Evolutionary conservation across 305 asterid species (phyloP), one percentile per base, ranked within the genome.

Genomic region (Ajuga reptans): DNA sequence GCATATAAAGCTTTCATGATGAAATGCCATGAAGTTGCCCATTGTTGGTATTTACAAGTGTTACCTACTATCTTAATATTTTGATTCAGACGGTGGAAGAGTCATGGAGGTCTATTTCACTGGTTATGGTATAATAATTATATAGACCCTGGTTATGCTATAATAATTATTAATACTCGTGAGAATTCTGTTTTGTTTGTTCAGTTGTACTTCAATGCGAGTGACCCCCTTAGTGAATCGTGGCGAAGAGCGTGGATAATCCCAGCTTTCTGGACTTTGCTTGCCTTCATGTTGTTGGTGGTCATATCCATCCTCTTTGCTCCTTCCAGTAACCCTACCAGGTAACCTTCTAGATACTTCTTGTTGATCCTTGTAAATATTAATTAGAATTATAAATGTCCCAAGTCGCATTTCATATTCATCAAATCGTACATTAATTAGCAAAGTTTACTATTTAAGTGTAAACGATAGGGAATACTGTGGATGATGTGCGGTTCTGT

Each of bases 161-260:
- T 39, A 61, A 50, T 71, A 12, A 70, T 55, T 68, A 54, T 47
- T 42, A 45, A 55, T 68, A 63, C 45, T 58, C 34, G 64, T 47
- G 50, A 78, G 39, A 29, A 57, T 49, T 67, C 46, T 16, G 37
- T 11, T 72, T 73, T 82, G 75, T 45, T 80, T 77, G 58, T 82
- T 52, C 85, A 89, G 97, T 75, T 90, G 76, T 93, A 93, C 78
- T 89, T 90, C 73, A 90, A 93, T 80, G 94, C 97, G 46, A 93
- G 95, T 69, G 97, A 89, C 69, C 97, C 95, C 43, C 81, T 81
- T 59, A 86, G 97, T 50, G 97, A 86, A 78, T 53, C 82, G 51
- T 93, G 98, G 97, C 86, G 87, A 86, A 81, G 90, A 81, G 90
- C 97, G 10, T 93, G 98, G 98, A 78, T 90, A 71, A 90, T 93